phyloP scores from a whole-genome alignment of 192 early-diverging fungal species.

The Coemansia pectinata region DNA sequence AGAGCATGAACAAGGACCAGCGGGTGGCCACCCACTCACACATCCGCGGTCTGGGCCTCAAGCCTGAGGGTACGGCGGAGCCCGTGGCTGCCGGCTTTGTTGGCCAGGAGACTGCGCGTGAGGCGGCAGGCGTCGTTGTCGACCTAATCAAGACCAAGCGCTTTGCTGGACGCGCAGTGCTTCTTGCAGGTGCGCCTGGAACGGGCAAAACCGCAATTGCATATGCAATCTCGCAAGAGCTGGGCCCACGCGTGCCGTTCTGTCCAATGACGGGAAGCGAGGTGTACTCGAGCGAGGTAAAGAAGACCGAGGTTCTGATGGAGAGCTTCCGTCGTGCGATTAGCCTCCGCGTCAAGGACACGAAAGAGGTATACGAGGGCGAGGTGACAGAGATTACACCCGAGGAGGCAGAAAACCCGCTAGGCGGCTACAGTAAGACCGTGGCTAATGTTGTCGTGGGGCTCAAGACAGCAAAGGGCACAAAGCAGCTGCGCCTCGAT shows the following conservation, averaged over 20 bases:
- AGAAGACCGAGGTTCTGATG: slow-evolving; percentile 99
- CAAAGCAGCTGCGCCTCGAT: slow-evolving; percentile 96
- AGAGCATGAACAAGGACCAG: slow-evolving; percentile 88
- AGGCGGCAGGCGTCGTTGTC: slow-evolving; percentile 92
- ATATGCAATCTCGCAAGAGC: slow-evolving; percentile 93
- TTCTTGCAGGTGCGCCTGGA: slow-evolving; percentile 95
- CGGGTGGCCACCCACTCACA: slow-evolving; percentile 96
- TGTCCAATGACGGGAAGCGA: slow-evolving; percentile 99
- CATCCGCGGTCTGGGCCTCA: slow-evolving; percentile 92
- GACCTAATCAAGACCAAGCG: slow-evolving; percentile 95
- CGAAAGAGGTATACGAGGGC: slow-evolving; percentile 99
- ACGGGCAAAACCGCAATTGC: slow-evolving; percentile 99
- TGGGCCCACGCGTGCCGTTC: slow-evolving; percentile 98
- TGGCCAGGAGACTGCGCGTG: slow-evolving; percentile 94
- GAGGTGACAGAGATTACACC: slow-evolving; percentile 97
- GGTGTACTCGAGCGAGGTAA: slow-evolving; percentile 96
- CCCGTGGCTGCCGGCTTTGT: slow-evolving; percentile 92
- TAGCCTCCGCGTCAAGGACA: slow-evolving; percentile 95
- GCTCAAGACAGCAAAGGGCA: slow-evolving; percentile 97
- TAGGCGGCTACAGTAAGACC: slow-evolving; percentile 97
- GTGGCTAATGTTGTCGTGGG: slow-evolving; percentile 95
- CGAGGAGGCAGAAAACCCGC: slow-evolving; percentile 96
- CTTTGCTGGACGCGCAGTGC: slow-evolving; percentile 94
- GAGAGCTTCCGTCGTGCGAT: slow-evolving; percentile 98
- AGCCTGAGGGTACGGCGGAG: slow-evolving; percentile 84